Percentiles rank a stretch among this genome's conserved stretches.
These are phyloP conservation scores for Taxillus chinensis DNA, from an alignment of 164 flowering plant species.

Conservation along the genomic window DNA sequence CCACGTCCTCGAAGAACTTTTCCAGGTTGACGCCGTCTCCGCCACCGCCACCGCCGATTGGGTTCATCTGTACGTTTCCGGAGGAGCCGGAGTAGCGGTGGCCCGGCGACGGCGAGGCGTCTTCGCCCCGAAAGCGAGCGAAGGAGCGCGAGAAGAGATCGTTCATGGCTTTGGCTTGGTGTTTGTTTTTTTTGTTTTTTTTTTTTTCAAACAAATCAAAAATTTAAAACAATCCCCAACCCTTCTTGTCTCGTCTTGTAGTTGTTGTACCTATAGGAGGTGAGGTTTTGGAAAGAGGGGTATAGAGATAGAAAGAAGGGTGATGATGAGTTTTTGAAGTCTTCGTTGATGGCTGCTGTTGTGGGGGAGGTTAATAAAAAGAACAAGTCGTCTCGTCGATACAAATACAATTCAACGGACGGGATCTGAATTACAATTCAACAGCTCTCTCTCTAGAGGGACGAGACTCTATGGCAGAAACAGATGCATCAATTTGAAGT, in stretches of 20 bases:
- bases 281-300: no score
- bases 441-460: neutral
- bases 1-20: conserved; percentile 65
- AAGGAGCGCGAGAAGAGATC: conserved; percentile 69
- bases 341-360: no score
- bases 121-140: conserved; percentile 36
- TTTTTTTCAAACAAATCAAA: no score
- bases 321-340: no score
- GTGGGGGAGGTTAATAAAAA: no score
- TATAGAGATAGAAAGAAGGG: no score
- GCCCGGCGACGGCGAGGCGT: conserved; percentile 14
- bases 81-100: conserved; percentile 8
- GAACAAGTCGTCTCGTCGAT: no score
- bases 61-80: conserved; percentile 22
- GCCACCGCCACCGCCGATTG: conserved; percentile 1
- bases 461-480: neutral
- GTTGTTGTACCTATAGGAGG: no score
- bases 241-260: no score
- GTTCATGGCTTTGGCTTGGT: conserved; percentile 52
- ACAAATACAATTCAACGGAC: no score
- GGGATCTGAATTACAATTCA: neutral
- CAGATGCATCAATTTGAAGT: neutral
- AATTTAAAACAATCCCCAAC: no score
- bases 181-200: no score
- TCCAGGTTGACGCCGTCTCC: conserved; percentile 44